phyloP scores from a whole-genome alignment of 306 rosid species.

The Lupinus albus region DNA sequence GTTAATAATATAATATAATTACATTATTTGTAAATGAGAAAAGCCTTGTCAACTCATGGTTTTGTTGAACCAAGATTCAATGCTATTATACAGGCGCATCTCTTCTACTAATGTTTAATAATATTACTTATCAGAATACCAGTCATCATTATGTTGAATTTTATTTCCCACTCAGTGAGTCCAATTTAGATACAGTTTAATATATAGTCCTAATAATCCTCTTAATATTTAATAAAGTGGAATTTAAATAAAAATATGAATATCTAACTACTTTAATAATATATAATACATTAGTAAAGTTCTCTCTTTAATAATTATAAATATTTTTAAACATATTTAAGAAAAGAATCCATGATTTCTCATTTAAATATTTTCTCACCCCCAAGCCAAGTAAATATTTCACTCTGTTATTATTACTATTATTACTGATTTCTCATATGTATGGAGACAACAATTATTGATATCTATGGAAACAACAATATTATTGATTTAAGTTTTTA shows the following conservation, averaged over 20 bases:
- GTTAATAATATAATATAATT: no score
- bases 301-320: no score
- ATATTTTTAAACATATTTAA: no score
- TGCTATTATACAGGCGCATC: not conserved
- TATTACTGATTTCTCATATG: no score
- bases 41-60: not conserved
- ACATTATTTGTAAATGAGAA: not conserved
- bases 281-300: no score
- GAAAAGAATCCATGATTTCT: no score
- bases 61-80: not conserved
- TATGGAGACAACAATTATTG: not conserved
- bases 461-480: slow-evolving; percentile 1
- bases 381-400: slow-evolving; percentile 27
- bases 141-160: not conserved
- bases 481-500: not conserved
- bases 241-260: no score
- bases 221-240: no score
- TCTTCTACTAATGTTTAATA: no score
- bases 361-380: not conserved
- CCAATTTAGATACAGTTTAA: not conserved
- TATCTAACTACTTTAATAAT: no score
- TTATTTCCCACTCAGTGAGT: not conserved
- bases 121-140: no score
- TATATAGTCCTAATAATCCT: no score
- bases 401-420: not conserved